Evolutionary conservation across 1,284 basidiomycete genomes (phyloP), one percentile per base, ranked within the genome.

Genomic region (Gymnopus androsaceus): DNA sequence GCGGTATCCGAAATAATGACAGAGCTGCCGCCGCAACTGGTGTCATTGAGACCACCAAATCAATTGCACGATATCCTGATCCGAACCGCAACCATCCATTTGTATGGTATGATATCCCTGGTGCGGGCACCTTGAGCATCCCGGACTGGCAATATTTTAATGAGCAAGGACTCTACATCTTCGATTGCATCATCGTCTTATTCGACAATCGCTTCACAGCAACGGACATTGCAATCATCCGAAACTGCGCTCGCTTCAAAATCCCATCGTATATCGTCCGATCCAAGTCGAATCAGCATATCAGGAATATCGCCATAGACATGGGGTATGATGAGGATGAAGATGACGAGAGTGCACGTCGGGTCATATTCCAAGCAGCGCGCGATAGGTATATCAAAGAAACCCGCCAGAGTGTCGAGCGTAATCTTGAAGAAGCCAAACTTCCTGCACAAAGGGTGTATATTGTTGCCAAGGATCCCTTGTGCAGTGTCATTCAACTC

Each of bases 141-240:
- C 64, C 65, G 17, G 67, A 69, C 51, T 73, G 71, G 71, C 65
- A 69, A 31, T 75, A 73, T 53, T 75, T 75, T 59, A 73, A 72
- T 28, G 54, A 66, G 8, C 70, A 75, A 50, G 70, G 71, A 6
- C 64, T 73, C 40, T 74, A 69, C 31, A 62, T 73, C 48, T 74
- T 73, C 51, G 71, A 75, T 42, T 67, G 62, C 33, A 54, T 74
- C 62, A 52, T 73, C 46, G 56, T 65, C 37, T 47, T 64, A 14
- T 59, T 60, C 38, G 57, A 57, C 46, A 57, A 58, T 52, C 58
- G 64, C 7, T 60, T 65, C 57, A 61, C 59, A 14, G 47, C 49
- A 30, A 64, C 64, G 5, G 64, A 62, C 42, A 56, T 62, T 21
- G 58, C 61, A 9, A 59, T 65, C 44, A 51, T 65, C 25, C 45